Evolutionary conservation across 306 rosid species (phyloP), one percentile per base, ranked within the genome.

Genomic region (Vicia sativa): DNA sequence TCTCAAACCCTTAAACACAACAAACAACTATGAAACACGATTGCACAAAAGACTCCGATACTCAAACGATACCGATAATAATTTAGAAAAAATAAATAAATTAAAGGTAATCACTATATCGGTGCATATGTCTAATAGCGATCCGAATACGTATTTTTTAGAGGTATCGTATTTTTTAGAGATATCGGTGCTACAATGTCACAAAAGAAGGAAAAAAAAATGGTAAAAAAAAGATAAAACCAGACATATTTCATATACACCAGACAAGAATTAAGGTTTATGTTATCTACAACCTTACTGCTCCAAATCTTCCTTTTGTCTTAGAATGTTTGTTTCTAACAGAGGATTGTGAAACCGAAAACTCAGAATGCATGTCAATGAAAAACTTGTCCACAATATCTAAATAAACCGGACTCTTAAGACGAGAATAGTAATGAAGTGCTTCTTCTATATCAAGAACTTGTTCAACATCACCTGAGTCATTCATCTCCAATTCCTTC

Each of bases 381-480:
- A 95, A 95, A 73, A 95, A 95, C 84, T 87, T 79, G 81, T 95
- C 95, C 41, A 95, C 95, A 34, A 90, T 90, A 56, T 95, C 95
- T 41, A 86, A 81, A 73, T 95, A 95, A 73, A 85, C 92, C 19
- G 99, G 97, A 67, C 99, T 95, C 18, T 68, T 90, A 39, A 93
- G 95, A 37, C 97, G 84, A 73, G 97, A 93, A 76, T 93, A 90
- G 78, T 93, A 93, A 68, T 93, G 99, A 3, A 93, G 80, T 48
- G 97, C 99, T 70, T 93, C 99, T 83, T 93, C 99, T 23, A 93
- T 79, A 64, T 93, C 99, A 61, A 93, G 48, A 50, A 78, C 95
- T 25, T 93, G 97, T 62, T 93, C 97, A 77, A 90, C 78, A 81
- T 93, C 97, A 61, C 84, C 76, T 13, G 89, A 58, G 65, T 90